Evolutionary conservation across 2,329 filamentous ascomycete genomes (phyloP), one percentile per base, ranked within the genome.

Genomic region (Zymoseptoria ardabiliae): DNA sequence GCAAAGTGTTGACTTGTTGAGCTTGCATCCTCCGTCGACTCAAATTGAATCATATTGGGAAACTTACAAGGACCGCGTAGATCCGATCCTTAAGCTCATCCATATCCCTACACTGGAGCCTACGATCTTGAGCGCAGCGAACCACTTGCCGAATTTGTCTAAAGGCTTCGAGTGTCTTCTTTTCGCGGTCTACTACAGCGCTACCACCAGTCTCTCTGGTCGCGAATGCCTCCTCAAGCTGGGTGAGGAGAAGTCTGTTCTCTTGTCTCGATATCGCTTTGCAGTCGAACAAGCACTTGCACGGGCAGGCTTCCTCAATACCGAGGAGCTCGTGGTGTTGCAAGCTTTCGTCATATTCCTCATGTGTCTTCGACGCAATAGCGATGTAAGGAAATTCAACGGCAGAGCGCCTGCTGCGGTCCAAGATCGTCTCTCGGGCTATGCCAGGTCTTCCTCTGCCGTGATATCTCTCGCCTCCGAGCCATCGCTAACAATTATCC

Each of bases 11-110:
- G 83, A 91, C 65, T 75, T 91, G 63, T 75, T 80, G 19, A 77
- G 79, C 50, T 75, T 88, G 13, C 88, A 90, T 66, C 88, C 88
- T 1, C 69, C 85, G 0, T 81, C 85, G 0, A 83, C 84, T 1
- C 85, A 87, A 63, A 85, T 88, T 54, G 80, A 79, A 0, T 82
- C 83, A 54, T 83, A 90, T 58, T 91, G 88, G 88, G 81, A 85
- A 54, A 79, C 85, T 10, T 91, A 84, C 72, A 82, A 86, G 62
- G 85, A 90, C 64, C 90, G 89, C 56, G 87, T 91, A 8, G 87
- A 91, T 66, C 86, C 88, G 0, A 72, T 91, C 9, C 78, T 88
- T 66, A 91, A 90, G 70, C 78, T 91, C 11, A 69, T 91, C 7
- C 89, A 92, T 69, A 77, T 88, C 0, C 88, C 87, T 0, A 85